A percentile compares a stretch with the other conserved stretches of the same genome.
Conservation (phyloP, 768 basidiomycete genomes). For the Panellus pusillus region DNA sequence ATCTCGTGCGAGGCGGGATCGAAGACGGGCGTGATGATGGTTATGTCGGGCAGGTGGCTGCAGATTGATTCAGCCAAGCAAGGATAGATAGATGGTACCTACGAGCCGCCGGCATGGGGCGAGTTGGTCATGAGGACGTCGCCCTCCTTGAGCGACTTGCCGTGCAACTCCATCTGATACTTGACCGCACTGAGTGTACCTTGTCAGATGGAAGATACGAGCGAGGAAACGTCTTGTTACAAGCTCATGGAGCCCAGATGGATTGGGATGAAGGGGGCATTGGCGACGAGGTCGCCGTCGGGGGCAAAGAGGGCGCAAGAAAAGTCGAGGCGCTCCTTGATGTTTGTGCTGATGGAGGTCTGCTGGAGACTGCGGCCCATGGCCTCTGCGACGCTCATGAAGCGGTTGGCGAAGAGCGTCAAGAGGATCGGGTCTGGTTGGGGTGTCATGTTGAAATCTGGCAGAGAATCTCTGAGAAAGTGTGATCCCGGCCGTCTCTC, state of each 20-base stretch:
- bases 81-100: conserved; percentile 39
- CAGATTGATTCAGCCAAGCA: background rate
- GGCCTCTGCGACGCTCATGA: conserved; percentile 97
- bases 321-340: conserved; percentile 94
- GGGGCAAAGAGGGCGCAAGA: conserved; percentile 94
- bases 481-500: too few species aligned
- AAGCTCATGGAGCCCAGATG: conserved; percentile 90
- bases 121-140: conserved; percentile 95
- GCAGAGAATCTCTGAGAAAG: too few species aligned
- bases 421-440: conserved; percentile 84
- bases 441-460: conserved; percentile 22
- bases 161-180: conserved; percentile 83
- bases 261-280: conserved; percentile 89
- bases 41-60: conserved; percentile 81
- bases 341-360: conserved; percentile 91
- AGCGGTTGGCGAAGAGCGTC: conserved; percentile 92
- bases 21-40: conserved; percentile 93
- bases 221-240: conserved; percentile 42
- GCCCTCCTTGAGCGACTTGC: conserved; percentile 73
- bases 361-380: conserved; percentile 92
- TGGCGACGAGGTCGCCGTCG: conserved; percentile 93
- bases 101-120: conserved; percentile 87
- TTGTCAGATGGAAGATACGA: background rate
- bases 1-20: conserved; percentile 62
- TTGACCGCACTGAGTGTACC: conserved; percentile 65